Conservation (phyloP, 177 flowering plant genomes). For the Vitis hybrid region DNA sequence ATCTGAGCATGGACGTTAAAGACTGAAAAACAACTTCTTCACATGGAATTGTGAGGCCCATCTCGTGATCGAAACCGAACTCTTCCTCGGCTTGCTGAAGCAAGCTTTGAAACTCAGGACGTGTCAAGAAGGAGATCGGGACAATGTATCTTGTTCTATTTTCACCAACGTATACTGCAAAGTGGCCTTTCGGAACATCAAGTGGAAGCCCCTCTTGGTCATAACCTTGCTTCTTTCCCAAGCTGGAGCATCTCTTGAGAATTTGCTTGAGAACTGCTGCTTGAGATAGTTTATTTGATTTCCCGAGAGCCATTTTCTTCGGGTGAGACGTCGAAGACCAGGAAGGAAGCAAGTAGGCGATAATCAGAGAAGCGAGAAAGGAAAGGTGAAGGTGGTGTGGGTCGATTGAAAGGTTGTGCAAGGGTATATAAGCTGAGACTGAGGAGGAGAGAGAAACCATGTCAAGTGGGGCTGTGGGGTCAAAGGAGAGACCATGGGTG, state of each 20-base stretch:
- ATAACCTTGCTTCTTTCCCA: constrained; percentile 44
- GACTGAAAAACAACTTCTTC: constrained; percentile 51
- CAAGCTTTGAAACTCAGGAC: constrained; percentile 46
- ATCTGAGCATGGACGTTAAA: constrained; percentile 47
- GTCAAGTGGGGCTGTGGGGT: constrained; percentile 35
- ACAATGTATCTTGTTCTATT: constrained; percentile 52
- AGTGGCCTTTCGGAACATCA: constrained; percentile 68
- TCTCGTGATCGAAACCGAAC: constrained; percentile 60
- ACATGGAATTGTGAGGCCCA: constrained; percentile 65
- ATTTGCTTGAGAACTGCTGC: constrained; percentile 56
- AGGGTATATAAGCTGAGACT: constrained; percentile 31
- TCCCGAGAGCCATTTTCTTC: constrained; percentile 46
- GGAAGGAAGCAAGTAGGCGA: neutral
- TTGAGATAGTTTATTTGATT: constrained; percentile 45
- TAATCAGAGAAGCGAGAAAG: neutral
- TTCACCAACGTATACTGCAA: constrained; percentile 59
- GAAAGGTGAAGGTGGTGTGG: constrained; percentile 1
- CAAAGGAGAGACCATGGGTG: constrained; percentile 37
- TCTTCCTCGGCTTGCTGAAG: constrained; percentile 63
- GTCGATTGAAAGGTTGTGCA: neutral
- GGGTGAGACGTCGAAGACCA: neutral
- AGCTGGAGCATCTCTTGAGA: constrained; percentile 60
- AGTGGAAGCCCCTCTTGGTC: constrained; percentile 38
- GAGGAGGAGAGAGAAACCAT: constrained; percentile 13
- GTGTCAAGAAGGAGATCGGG: constrained; percentile 47